Base-by-base conservation (phyloP, 352 stramenopile genomes). In the Elongisporangium anandrum region DNA sequence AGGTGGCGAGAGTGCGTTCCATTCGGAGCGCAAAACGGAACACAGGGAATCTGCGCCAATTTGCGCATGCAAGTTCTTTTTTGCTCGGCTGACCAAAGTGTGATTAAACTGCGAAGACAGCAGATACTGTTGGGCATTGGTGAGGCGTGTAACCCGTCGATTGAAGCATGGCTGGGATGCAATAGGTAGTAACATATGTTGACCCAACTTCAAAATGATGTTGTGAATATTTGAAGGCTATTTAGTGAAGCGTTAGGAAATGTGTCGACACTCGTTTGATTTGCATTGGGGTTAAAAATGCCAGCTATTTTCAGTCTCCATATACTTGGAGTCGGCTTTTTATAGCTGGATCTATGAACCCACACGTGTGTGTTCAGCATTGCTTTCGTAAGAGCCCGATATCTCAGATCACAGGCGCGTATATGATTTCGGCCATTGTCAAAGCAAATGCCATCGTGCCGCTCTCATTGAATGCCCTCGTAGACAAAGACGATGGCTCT, bases 91-190 rank as follows among this genome's bases (percentile, higher is more conserved):
- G 69, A 76, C 24, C 56, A 49, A 0, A 60, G 60, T 19, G 72
- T 68, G 52, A 70, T 73, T 10, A 34, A 50, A 21, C 54, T 76
- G 23, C 64, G 72, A 4, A 55, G 41, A 6, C 54, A 61, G 7
- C 59, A 65, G 24, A 73, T 73, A 4, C 59, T 64, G 13, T 52
- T 55, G 23, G 65, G 61, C 41, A 56, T 63, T 17, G 70, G 66
- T 2, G 26, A 21, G 12, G 12, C 21, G 15, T 76, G 70, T 26
- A 60, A 74, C 21, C 49, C 52, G 0, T 13, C 16, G 4, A 54
- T 59, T 3, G 71, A 79, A 26, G 59, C 59, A 3, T 75, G 67
- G 64, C 61, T 75, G 9, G 67, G 67, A 0, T 79, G 67, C 24
- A 34, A 34, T 34, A 34, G 24, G 3, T 34, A 34, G 4, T 7